phyloP scores from a whole-genome alignment of 768 basidiomycete genomes.

The Cystobasidium ongulense region DNA sequence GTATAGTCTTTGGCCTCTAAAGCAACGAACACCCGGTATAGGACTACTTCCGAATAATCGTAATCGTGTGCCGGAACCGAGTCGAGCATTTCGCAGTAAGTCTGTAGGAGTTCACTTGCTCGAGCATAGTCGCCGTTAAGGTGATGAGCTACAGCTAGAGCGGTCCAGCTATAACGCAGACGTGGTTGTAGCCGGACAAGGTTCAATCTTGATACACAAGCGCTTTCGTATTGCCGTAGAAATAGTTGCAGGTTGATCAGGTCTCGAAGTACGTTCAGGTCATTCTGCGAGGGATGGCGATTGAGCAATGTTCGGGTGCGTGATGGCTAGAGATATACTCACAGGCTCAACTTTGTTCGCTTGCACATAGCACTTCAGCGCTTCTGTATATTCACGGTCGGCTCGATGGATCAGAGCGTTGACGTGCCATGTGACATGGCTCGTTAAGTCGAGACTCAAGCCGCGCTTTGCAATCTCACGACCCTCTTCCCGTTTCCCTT shows the following conservation, averaged over 20 bases:
- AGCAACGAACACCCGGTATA: conserved; percentile 66
- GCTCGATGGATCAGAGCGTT: conserved; percentile 89
- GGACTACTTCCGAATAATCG: conserved; percentile 71
- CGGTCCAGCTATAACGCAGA: conserved; percentile 80
- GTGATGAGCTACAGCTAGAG: conserved; percentile 77
- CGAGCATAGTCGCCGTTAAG: conserved; percentile 65
- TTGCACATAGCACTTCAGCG: conserved; percentile 81
- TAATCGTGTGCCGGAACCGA: conserved; percentile 69
- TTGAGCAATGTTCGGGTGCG: conserved; percentile 16
- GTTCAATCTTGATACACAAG: conserved; percentile 72
- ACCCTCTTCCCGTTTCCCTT: conserved; percentile 72
- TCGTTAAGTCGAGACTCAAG: conserved; percentile 63
- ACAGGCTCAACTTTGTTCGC: conserved; percentile 85
- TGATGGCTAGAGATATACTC: conserved; percentile 16
- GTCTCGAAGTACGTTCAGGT: conserved; percentile 85
- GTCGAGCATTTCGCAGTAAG: conserved; percentile 53
- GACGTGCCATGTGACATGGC: conserved; percentile 95
- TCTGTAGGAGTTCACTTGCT: conserved; percentile 63
- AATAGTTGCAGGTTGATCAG: conserved; percentile 82
- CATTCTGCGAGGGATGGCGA: conserved; percentile 56
- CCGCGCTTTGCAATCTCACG: conserved; percentile 76
- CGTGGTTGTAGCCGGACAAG: conserved; percentile 73
- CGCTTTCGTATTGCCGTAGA: conserved; percentile 64
- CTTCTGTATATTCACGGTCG: conserved; percentile 89
- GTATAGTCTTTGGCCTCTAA: conserved; percentile 56